Percentiles rank a stretch among this genome's conserved stretches.
phyloP scores from a whole-genome alignment of 1,284 basidiomycete species.

The Gomphus sp. region DNA sequence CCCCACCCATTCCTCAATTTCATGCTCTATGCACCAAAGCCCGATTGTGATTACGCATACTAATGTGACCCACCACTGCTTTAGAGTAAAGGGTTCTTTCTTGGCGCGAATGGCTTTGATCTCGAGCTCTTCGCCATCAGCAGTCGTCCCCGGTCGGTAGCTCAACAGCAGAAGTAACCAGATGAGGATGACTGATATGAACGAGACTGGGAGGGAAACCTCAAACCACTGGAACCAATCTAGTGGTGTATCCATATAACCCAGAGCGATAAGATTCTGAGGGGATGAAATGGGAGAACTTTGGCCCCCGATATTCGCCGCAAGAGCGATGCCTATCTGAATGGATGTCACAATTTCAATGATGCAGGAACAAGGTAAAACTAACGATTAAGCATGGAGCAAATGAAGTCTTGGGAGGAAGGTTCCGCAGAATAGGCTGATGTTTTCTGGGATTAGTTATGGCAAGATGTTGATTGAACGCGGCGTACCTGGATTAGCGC shows the following conservation, averaged over 20 bases:
- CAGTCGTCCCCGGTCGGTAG: conserved; percentile 64
- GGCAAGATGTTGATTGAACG: not conserved
- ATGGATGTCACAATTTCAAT: conserved; percentile 2
- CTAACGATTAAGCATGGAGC: conserved; percentile 86
- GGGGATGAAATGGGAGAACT: conserved; percentile 93
- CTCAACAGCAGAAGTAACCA: conserved; percentile 85
- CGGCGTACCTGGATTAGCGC: conserved; percentile 78
- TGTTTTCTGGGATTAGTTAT: conserved; percentile 1
- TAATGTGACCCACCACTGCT: conserved; percentile 87
- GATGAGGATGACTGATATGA: conserved; percentile 78
- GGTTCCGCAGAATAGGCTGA: conserved; percentile 87
- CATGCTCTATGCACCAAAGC: conserved; percentile 87
- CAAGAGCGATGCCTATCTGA: conserved; percentile 91
- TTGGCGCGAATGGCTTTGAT: conserved; percentile 79
- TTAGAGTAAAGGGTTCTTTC: conserved; percentile 69
- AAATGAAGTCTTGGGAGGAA: conserved; percentile 84
- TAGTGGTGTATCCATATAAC: conserved; percentile 79
- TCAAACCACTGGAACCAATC: conserved; percentile 95
- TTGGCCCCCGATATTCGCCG: conserved; percentile 97
- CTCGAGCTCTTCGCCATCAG: conserved; percentile 71
- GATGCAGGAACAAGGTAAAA: conserved; percentile 6
- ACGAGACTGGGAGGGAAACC: conserved; percentile 87
- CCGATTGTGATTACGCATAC: conserved; percentile 84
- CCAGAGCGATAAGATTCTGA: conserved; percentile 92
- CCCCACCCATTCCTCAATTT: conserved; percentile 72